A percentile compares a stretch with the other conserved stretches of the same genome.
Evolutionary conservation across 2,329 filamentous ascomycete species (phyloP).

Genomic region (Botrytis galanthina): DNA sequence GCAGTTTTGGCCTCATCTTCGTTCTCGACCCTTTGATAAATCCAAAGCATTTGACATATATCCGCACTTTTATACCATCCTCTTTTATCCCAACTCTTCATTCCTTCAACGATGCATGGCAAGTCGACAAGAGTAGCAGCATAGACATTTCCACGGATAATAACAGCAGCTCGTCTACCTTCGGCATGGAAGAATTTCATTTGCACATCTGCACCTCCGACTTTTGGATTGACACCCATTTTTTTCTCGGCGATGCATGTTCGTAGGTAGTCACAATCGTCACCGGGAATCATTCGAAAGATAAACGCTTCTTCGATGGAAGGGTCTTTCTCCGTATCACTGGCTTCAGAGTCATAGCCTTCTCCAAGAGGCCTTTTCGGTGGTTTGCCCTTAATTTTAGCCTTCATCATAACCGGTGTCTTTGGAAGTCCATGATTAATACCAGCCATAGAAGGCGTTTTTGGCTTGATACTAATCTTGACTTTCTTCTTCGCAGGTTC

Average conservation of each 20-base stretch:
- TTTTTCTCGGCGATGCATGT: conserved; percentile 73
- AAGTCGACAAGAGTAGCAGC: conserved; percentile 67
- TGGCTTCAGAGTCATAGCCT: conserved; percentile 94
- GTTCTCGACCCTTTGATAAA: conserved; percentile 56
- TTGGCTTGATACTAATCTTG: conserved; percentile 41
- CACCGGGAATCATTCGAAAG: conserved; percentile 81
- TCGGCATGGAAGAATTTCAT: conserved; percentile 75
- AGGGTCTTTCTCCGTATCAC: conserved; percentile 83
- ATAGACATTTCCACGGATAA: conserved; percentile 59
- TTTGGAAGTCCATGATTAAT: conserved; percentile 27
- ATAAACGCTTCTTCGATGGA: conserved; percentile 87
- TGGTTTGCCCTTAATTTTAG: conserved; percentile 66
- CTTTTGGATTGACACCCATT: conserved; percentile 61
- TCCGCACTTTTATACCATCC: conserved; percentile 72
- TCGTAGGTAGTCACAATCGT: conserved; percentile 80
- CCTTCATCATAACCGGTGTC: conserved; percentile 45
- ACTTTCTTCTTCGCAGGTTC: conserved; percentile 44
- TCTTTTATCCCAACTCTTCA: conserved; percentile 74
- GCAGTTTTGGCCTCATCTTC: conserved; percentile 49
- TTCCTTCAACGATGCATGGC: conserved; percentile 67
- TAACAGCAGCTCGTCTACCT: conserved; percentile 58
- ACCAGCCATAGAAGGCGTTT: conserved; percentile 13
- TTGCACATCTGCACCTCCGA: conserved; percentile 72
- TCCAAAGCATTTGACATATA: conserved; percentile 71
- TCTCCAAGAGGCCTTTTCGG: conserved; percentile 73